Evolutionary conservation across 2,329 filamentous ascomycete genomes (phyloP).

Genomic region (Thyridium curvatum): DNA sequence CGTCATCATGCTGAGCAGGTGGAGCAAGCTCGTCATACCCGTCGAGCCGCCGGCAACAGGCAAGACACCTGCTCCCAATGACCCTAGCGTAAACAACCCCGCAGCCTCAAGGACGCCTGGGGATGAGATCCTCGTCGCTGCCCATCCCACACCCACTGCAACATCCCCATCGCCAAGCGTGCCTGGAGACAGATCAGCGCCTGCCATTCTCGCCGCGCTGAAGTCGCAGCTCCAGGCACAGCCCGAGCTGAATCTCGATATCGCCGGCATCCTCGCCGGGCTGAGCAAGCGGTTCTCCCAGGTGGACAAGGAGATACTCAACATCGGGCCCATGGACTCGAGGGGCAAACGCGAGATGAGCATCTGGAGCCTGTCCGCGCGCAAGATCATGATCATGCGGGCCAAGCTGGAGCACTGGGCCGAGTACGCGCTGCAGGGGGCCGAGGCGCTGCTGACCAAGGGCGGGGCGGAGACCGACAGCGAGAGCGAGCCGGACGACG

Average conservation of each 20-base stretch:
- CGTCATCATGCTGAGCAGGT: conserved; percentile 43
- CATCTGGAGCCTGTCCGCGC: conserved; percentile 40
- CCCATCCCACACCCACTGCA: neutral
- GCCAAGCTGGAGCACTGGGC: conserved; percentile 41
- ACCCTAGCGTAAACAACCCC: neutral
- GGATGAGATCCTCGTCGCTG: neutral
- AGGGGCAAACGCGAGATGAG: conserved; percentile 25
- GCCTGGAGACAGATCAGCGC: conserved; percentile 27
- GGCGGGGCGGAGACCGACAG: too few species aligned
- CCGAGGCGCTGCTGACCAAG: conserved; percentile 14
- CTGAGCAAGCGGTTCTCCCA: conserved; percentile 37
- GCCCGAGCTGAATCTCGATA: conserved; percentile 37
- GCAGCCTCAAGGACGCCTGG: neutral
- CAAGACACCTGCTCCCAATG: neutral
- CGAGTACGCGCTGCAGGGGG: conserved; percentile 31
- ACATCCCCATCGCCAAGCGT: conserved; percentile 12
- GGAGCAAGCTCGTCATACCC: conserved; percentile 37
- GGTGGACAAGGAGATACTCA: conserved; percentile 28
- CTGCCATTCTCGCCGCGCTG: conserved; percentile 31
- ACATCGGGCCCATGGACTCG: conserved; percentile 12
- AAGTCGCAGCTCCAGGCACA: conserved; percentile 34
- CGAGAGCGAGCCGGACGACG: too few species aligned
- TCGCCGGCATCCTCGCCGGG: conserved; percentile 32
- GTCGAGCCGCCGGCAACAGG: neutral
- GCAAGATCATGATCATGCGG: conserved; percentile 39